Evolutionary conservation across 371 early-diverging fungal species (phyloP).

Genomic region (Mucor indicus): DNA sequence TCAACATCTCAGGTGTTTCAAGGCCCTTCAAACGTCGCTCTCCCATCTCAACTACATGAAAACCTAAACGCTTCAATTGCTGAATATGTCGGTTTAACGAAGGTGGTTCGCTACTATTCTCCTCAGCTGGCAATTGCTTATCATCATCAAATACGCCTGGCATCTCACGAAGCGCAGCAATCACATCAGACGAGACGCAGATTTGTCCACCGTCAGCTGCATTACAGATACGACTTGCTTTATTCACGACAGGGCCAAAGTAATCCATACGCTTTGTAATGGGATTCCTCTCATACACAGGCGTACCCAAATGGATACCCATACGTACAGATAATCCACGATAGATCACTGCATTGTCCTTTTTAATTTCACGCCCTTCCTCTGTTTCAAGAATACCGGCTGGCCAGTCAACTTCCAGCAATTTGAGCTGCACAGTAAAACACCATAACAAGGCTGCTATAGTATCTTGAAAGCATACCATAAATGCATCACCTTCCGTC

Average conservation of each 20-base stretch:
- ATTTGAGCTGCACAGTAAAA: slow-evolving; percentile 81
- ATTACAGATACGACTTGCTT: slow-evolving; percentile 83
- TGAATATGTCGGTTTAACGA: slow-evolving; percentile 55
- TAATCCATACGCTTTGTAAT: slow-evolving; percentile 94
- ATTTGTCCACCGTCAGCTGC: slow-evolving; percentile 95
- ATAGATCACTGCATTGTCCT: slow-evolving; percentile 64
- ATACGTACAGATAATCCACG: slow-evolving; percentile 91
- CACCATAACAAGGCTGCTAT: slow-evolving; percentile 89
- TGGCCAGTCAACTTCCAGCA: slow-evolving; percentile 93
- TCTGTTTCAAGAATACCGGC: slow-evolving; percentile 78
- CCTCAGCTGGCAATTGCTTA: slow-evolving; percentile 5
- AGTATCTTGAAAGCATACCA: slow-evolving; percentile 90
- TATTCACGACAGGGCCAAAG: slow-evolving; percentile 93
- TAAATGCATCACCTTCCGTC: slow-evolving; percentile 96
- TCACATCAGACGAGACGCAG: slow-evolving; percentile 65
- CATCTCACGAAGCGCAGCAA: slow-evolving; percentile 48
- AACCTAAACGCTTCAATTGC: slow-evolving; percentile 69
- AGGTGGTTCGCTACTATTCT: slow-evolving; percentile 5
- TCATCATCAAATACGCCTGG: slow-evolving; percentile 38
- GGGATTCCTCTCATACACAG: slow-evolving; percentile 89
- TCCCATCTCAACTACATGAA: slow-evolving; percentile 75
- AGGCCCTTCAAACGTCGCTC: slow-evolving; percentile 84
- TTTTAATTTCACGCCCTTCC: slow-evolving; percentile 77
- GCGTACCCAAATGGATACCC: slow-evolving; percentile 93
- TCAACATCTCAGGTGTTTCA: slow-evolving; percentile 86